Base-by-base conservation (phyloP, 805 yeast species). In the Lipomyces japonicus region DNA sequence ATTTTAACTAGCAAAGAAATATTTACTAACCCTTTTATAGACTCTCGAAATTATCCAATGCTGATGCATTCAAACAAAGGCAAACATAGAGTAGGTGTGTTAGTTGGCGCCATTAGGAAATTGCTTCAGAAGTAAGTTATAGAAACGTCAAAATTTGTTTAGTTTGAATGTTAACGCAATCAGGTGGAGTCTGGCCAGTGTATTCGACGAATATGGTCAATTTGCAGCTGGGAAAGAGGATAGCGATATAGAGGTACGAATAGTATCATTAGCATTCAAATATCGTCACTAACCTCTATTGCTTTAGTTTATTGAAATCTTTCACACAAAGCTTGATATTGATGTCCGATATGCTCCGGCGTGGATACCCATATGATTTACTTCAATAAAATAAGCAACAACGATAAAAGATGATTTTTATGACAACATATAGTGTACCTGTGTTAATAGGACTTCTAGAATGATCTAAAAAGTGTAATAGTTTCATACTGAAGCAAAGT, bases 201-300 rank as follows among this genome's bases (percentile, higher is more conserved):
- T 88, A 4, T 93, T 88, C 67, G 96, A 89, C 65, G 98, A 91
- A 66, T 91, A 91, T 67, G 86, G 85, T 48, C 81, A 86, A 65
- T 91, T 88, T 68, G 95, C 97, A 4, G 82, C 86, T 61, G 97
- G 96, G 6, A 91, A 91, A 68, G 93, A 91, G 22, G 96, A 87
- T 60, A 84, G 82, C 46, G 98, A 91, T 68, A 74, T 90, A 63
- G 95, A 88, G 66, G 65, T 61, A 41, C 32, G 61, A 42, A 5
- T 6, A 16, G 14, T 12, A n/a, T 21, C 14, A 31, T 4, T 16
- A n/a, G 32, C 21, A 9, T 6, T 37, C 21, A 42, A 19, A 24
- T 2, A 21, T 25, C 10, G 21, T n/a, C 2, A 9, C 25, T 6
- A 42, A 39, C 19, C 7, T 23, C 32, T 9, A 9, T 14, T 14